phyloP scores from a whole-genome alignment of 257 asterid genomes.

The Sherardia arvensis region DNA sequence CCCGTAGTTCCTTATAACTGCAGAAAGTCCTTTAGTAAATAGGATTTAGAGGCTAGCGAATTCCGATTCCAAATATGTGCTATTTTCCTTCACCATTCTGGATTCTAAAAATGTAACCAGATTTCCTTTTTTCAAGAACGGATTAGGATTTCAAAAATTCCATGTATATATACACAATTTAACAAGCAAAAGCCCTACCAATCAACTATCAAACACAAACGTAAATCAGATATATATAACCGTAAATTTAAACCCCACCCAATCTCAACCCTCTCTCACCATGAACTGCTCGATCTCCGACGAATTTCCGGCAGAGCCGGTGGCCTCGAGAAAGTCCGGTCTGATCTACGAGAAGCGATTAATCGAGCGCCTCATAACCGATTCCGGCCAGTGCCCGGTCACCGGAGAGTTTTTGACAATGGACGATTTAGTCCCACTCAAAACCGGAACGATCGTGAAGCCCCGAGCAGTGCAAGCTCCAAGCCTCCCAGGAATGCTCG shows the following conservation, averaged over 20 bases:
- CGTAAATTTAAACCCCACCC: background rate
- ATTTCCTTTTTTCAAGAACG: too few species aligned
- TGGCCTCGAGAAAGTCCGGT: slow-evolving; percentile 67
- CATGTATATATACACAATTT: too few species aligned
- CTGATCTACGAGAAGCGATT: slow-evolving; percentile 82
- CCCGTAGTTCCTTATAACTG: too few species aligned
- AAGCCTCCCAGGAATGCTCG: slow-evolving; percentile 97
- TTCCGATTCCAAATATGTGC: too few species aligned
- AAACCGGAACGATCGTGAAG: slow-evolving; percentile 88
- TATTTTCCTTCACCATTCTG: too few species aligned
- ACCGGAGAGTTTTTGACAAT: slow-evolving; percentile 75
- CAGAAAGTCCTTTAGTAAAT: too few species aligned
- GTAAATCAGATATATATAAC: too few species aligned
- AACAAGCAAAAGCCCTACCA: too few species aligned
- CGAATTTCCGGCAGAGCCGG: slow-evolving; percentile 99
- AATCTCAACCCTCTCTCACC: background rate
- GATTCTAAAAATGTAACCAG: too few species aligned
- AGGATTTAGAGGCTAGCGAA: too few species aligned
- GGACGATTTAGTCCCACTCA: slow-evolving; percentile 75
- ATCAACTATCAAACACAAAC: too few species aligned
- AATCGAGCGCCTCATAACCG: slow-evolving; percentile 81
- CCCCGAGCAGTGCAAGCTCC: slow-evolving; percentile 96
- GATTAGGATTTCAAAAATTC: too few species aligned
- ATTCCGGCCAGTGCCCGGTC: slow-evolving; percentile 91
- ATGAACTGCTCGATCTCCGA: slow-evolving; percentile 64